Evolutionary conservation across 305 asterid species (phyloP).

Genomic region (Rubia peregrina): DNA sequence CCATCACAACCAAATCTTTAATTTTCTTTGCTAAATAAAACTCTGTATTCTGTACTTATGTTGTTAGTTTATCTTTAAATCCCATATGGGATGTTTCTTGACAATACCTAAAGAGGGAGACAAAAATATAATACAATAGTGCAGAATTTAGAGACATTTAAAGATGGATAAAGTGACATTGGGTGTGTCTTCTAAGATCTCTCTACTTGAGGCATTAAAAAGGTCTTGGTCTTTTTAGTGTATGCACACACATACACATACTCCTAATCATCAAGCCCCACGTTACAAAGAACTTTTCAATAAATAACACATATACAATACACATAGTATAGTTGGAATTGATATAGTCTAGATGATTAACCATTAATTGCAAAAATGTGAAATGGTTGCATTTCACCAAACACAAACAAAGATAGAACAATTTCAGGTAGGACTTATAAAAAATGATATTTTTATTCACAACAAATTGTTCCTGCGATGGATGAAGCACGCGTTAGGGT

Average conservation of each 20-base stretch:
- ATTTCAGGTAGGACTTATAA: neutral
- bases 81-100: slow-evolving; percentile 23
- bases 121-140: slow-evolving; percentile 6
- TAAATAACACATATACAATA: neutral
- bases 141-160: neutral
- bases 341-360: slow-evolving; percentile 1
- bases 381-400: neutral
- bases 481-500: too few species aligned
- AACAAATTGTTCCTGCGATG: too few species aligned
- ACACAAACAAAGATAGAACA: neutral
- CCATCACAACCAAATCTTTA: slow-evolving; percentile 40
- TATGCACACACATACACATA: neutral
- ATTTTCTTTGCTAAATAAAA: slow-evolving; percentile 18
- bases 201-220: neutral
- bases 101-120: slow-evolving; percentile 13
- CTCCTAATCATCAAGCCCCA: slow-evolving; percentile 11
- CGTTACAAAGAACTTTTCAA: neutral
- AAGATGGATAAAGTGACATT: neutral
- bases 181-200: slow-evolving; percentile 1
- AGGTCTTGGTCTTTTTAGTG: slow-evolving; percentile 7
- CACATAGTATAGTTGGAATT: neutral
- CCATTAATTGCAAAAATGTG: neutral
- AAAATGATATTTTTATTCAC: neutral
- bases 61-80: slow-evolving; percentile 15
- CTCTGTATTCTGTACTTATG: slow-evolving; percentile 18